A percentile compares a stretch with the other conserved stretches of the same genome.
Evolutionary conservation across 495 filamentous ascomycete genomes (phyloP).

Genomic region (Sporormia fimetaria): DNA sequence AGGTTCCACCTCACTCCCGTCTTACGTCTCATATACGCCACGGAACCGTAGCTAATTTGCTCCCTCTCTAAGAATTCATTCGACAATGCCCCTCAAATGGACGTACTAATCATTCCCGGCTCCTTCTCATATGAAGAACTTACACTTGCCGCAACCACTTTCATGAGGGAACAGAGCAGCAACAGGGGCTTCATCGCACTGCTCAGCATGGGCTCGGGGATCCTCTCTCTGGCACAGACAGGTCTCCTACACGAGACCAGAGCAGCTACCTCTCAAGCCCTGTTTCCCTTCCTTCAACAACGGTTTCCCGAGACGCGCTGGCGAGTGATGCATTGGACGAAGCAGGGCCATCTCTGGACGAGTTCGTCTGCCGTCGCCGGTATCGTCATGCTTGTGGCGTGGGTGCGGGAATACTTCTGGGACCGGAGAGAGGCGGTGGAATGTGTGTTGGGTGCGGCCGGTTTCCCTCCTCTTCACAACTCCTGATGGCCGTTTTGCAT

Average conservation of each 20-base stretch:
- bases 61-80: constrained; percentile 9
- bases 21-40: neutral
- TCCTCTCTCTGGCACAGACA: constrained; percentile 10
- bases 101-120: constrained; percentile 18
- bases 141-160: constrained; percentile 2
- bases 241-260: constrained; percentile 10
- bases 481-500: neutral
- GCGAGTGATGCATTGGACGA: constrained; percentile 9
- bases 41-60: neutral
- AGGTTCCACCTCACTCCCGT: constrained; percentile 13
- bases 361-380: constrained; percentile 13
- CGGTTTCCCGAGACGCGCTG: constrained; percentile 12
- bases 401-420: constrained; percentile 23
- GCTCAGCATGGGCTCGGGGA: constrained; percentile 17
- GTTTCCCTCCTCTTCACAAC: constrained; percentile 8
- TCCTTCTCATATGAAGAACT: constrained; percentile 10
- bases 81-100: constrained; percentile 13
- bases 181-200: constrained; percentile 5
- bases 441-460: constrained; percentile 10
- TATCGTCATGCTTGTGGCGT: constrained; percentile 15
- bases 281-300: constrained; percentile 6
- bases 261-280: constrained; percentile 4
- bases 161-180: constrained; percentile 8
- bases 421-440: constrained; percentile 15
- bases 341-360: constrained; percentile 16